These are phyloP conservation scores for Maudiozyma pseudohumilis DNA, from an alignment of 805 yeast genomes.

Conservation along the genomic window DNA sequence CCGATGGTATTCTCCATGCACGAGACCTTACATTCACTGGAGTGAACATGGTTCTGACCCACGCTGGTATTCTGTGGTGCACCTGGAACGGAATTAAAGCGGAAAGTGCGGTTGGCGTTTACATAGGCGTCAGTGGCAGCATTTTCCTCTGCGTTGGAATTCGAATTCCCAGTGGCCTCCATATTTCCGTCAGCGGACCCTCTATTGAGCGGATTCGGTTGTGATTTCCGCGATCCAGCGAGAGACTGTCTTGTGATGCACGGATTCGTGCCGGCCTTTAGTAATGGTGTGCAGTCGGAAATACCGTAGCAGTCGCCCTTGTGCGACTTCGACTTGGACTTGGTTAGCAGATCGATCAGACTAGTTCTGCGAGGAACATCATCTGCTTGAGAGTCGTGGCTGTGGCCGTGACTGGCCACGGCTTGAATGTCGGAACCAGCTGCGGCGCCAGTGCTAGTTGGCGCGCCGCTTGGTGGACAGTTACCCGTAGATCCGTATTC, in stretches of 20 bases:
- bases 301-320: conserved; percentile 8
- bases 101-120: not conserved
- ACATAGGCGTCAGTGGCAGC: not conserved
- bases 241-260: conserved; percentile 6
- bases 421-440: not conserved
- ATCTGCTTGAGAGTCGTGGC: not conserved
- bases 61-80: not conserved
- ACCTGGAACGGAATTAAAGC: not conserved
- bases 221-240: not conserved
- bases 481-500: not conserved
- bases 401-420: not conserved
- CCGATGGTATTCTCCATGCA: conserved; percentile 30
- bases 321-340: not conserved
- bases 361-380: not conserved
- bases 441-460: not conserved
- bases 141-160: not conserved
- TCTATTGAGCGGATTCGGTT: not conserved
- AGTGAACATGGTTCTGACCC: not conserved
- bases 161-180: not conserved
- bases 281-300: conserved; percentile 13
- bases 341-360: not conserved
- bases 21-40: conserved; percentile 9
- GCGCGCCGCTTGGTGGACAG: too few species aligned
- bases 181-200: not conserved
- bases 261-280: conserved; percentile 5